Percentiles rank a stretch among this genome's conserved stretches.
Conservation (phyloP, 2,329 filamentous ascomycete genomes). For the Annulohypoxylon truncatum region DNA sequence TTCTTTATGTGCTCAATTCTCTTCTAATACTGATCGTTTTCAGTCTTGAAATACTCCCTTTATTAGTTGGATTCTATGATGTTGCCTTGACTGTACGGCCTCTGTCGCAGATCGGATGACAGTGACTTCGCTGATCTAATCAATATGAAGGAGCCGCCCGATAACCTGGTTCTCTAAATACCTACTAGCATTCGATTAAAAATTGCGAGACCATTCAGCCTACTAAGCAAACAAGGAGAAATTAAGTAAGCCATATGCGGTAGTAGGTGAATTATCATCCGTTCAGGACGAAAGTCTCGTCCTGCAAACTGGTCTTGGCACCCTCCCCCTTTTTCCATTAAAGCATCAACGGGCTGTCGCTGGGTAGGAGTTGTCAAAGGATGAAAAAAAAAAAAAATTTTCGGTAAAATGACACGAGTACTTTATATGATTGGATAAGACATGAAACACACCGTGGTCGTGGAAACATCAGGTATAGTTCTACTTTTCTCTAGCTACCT, state of each 20-base stretch:
- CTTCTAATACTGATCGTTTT: background rate
- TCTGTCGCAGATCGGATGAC: background rate
- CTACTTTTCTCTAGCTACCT: too few relatives aligned
- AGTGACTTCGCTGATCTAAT: background rate
- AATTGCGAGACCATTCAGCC: background rate
- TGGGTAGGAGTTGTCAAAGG: too few relatives aligned
- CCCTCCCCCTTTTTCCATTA: too few relatives aligned
- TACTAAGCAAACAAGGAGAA: background rate
- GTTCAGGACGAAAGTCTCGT: too few relatives aligned
- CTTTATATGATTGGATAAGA: too few relatives aligned
- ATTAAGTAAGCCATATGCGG: background rate
- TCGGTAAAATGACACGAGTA: too few relatives aligned
- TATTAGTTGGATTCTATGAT: background rate
- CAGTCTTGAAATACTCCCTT: background rate
- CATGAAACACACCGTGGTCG: too few relatives aligned
- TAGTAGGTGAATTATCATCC: too few relatives aligned
- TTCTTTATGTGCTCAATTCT: background rate
- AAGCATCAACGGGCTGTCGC: too few relatives aligned
- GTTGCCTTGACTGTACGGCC: background rate
- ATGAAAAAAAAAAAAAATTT: too few relatives aligned
- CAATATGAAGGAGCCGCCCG: background rate
- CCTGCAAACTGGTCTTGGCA: too few relatives aligned
- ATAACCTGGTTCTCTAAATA: background rate
- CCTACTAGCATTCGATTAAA: background rate
- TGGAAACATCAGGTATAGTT: too few relatives aligned